Percentiles rank a stretch among this genome's conserved stretches.
Evolutionary conservation across 164 flowering plant genomes (phyloP).

Genomic region (Macadamia integrifolia): DNA sequence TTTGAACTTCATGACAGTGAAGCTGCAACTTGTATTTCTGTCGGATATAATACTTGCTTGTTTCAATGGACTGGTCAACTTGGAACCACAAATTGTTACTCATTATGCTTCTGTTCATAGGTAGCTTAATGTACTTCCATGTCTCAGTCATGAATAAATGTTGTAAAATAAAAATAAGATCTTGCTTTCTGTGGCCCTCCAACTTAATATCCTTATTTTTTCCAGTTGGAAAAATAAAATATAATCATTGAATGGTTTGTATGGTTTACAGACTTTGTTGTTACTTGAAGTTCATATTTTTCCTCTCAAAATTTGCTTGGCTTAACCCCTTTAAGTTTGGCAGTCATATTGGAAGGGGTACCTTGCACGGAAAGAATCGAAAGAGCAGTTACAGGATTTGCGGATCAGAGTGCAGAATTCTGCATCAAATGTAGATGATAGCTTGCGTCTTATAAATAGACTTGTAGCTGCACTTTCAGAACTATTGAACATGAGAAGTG

Average conservation of each 20-base stretch:
- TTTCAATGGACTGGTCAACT: neutral
- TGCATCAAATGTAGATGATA: conserved; percentile 70
- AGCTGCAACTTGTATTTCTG: no score
- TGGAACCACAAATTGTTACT: neutral
- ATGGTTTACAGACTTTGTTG: neutral
- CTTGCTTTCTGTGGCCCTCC: no score
- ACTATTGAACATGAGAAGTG: conserved; percentile 58
- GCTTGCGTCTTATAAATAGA: conserved; percentile 71
- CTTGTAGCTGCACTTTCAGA: conserved; percentile 70
- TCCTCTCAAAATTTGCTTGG: neutral
- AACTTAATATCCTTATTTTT: neutral
- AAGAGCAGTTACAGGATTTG: conserved; percentile 48
- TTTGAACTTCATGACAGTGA: no score
- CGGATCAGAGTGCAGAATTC: conserved; percentile 63
- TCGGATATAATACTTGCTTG: neutral
- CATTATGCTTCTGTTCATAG: neutral
- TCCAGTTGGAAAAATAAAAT: neutral
- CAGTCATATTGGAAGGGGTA: conserved; percentile 86
- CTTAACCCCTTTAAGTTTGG: neutral
- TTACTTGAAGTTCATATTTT: neutral
- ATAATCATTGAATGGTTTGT: neutral
- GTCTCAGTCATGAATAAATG: neutral
- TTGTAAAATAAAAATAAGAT: no score
- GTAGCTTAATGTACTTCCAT: neutral
- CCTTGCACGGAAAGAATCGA: conserved; percentile 57